A percentile compares a stretch with the other conserved stretches of the same genome.
Conservation (phyloP, 768 basidiomycete genomes). For the Russula ochroleuca region DNA sequence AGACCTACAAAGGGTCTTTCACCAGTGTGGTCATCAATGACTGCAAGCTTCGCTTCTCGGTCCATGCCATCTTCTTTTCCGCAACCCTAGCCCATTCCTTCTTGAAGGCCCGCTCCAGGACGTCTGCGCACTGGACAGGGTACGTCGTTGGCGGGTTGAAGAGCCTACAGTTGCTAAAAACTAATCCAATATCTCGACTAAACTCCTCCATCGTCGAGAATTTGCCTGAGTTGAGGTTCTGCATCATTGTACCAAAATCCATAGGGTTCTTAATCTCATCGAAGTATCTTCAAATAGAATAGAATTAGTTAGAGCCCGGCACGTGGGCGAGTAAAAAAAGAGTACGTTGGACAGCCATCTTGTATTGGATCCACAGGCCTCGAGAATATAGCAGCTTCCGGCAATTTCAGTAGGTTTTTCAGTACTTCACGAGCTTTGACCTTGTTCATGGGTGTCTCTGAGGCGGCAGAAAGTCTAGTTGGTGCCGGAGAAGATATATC, state of each 20-base stretch:
- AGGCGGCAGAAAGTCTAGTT: constrained; percentile 36
- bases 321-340: constrained; percentile 23
- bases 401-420: constrained; percentile 52
- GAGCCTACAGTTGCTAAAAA: constrained; percentile 84
- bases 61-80: constrained; percentile 67
- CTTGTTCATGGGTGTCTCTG: constrained; percentile 58
- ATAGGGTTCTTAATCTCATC: constrained; percentile 90
- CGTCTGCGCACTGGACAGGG: constrained; percentile 65
- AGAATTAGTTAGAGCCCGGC: constrained; percentile 12
- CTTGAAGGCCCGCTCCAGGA: constrained; percentile 70
- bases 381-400: constrained; percentile 69
- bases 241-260: constrained; percentile 82
- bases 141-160: constrained; percentile 87
- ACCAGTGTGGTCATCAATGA: constrained; percentile 63
- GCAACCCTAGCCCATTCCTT: constrained; percentile 80
- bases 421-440: constrained; percentile 80
- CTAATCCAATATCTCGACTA: constrained; percentile 70
- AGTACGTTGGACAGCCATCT: constrained; percentile 90
- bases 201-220: constrained; percentile 84
- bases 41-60: constrained; percentile 77
- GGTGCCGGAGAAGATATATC: constrained; percentile 40
- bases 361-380: constrained; percentile 77
- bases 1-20: constrained; percentile 61
- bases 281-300: constrained; percentile 58
- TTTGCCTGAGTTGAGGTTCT: constrained; percentile 58